Conservation (phyloP, 768 basidiomycete species). For the Crucibulum laeve region DNA sequence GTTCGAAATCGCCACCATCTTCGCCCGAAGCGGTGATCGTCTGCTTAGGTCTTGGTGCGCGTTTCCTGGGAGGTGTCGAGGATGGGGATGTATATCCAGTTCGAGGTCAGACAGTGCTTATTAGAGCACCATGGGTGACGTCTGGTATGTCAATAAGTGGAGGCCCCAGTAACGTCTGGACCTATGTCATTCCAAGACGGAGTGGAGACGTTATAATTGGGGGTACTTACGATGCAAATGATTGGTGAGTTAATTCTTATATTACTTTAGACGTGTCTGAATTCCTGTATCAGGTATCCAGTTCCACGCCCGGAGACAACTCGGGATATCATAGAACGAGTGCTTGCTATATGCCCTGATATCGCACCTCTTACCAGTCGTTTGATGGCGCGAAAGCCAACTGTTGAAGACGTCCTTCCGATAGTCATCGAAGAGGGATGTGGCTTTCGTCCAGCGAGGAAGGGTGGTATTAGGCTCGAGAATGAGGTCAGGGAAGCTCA, state of each 20-base stretch:
- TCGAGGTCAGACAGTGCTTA: slow-evolving; percentile 73
- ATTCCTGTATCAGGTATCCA: slow-evolving; percentile 35
- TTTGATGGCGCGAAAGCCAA: slow-evolving; percentile 32
- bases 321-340: slow-evolving; percentile 46
- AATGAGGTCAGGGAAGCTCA: slow-evolving; percentile 27
- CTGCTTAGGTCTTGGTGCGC: slow-evolving; percentile 68
- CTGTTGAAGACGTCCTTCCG: slow-evolving; percentile 42
- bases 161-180: slow-evolving; percentile 33
- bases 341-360: slow-evolving; percentile 43
- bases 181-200: slow-evolving; percentile 57
- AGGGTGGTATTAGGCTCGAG: slow-evolving; percentile 55
- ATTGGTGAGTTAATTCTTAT: slow-evolving; percentile 40
- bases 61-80: slow-evolving; percentile 69
- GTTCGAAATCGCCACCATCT: slow-evolving; percentile 10
- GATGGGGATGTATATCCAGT: slow-evolving; percentile 69
- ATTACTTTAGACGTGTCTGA: background rate
- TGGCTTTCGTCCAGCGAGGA: slow-evolving; percentile 46
- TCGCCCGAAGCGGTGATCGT: slow-evolving; percentile 52
- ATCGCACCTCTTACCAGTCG: slow-evolving; percentile 43
- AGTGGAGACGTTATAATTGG: slow-evolving; percentile 59
- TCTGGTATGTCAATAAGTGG: slow-evolving; percentile 44
- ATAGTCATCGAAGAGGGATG: slow-evolving; percentile 49
- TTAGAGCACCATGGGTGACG: slow-evolving; percentile 59
- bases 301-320: slow-evolving; percentile 55
- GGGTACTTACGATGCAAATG: slow-evolving; percentile 51